phyloP scores from a whole-genome alignment of 2,329 filamentous ascomycete species.

The Thelonectria blattea region DNA sequence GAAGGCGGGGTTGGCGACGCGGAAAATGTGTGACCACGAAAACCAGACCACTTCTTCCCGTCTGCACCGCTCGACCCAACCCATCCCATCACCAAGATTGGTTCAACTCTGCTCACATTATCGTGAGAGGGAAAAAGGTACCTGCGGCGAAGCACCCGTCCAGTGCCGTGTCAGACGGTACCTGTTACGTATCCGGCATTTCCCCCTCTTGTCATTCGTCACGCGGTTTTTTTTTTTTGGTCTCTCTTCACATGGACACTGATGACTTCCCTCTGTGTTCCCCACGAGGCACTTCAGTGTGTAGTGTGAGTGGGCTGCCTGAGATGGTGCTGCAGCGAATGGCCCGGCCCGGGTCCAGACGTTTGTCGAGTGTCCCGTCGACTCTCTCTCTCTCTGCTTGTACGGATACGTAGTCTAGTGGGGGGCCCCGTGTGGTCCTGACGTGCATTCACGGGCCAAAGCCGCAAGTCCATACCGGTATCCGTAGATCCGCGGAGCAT shows the following conservation, averaged over 20 bases:
- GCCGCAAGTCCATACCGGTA: no score
- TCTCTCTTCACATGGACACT: background rate
- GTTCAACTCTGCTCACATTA: background rate
- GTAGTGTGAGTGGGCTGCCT: no score
- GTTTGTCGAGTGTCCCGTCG: background rate
- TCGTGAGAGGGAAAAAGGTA: slow-evolving; percentile 1
- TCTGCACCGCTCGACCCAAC: no score
- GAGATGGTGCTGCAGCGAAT: background rate
- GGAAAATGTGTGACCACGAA: background rate
- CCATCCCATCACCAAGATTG: background rate
- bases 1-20: background rate
- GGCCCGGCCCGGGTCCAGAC: background rate
- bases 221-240: background rate
- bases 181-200: slow-evolving; percentile 13
- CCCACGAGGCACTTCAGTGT: no score
- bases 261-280: no score
- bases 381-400: no score
- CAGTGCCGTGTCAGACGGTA: background rate
- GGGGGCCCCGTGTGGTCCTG: slow-evolving; percentile 2
- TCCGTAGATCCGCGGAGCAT: background rate
- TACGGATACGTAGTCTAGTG: no score
- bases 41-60: background rate
- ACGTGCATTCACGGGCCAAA: slow-evolving; percentile 1
- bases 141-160: background rate
- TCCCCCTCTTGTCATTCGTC: slow-evolving; percentile 11